Percentiles rank a stretch among this genome's conserved stretches.
phyloP scores from a whole-genome alignment of 1,284 basidiomycete species.

The Pisolithus thermaeus region DNA sequence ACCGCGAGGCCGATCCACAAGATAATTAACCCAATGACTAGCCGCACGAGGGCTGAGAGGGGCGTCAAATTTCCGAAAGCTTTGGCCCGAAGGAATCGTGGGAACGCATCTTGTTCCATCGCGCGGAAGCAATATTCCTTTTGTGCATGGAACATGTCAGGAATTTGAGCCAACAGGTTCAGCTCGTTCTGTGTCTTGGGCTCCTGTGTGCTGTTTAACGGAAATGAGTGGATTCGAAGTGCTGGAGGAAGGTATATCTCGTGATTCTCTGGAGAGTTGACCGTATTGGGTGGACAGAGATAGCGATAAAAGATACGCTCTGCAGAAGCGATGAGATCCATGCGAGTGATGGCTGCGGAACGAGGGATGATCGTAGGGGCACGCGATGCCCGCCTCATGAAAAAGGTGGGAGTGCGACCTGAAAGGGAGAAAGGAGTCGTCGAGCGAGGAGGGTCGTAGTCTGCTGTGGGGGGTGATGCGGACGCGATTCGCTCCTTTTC shows the following conservation, averaged over 20 bases:
- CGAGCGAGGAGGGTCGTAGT: constrained; percentile 51
- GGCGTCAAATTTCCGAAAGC: constrained; percentile 97
- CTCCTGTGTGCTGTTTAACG: constrained; percentile 62
- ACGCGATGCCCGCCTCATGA: constrained; percentile 66
- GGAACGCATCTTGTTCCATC: constrained; percentile 98
- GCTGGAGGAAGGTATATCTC: constrained; percentile 94
- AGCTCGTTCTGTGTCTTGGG: constrained; percentile 68
- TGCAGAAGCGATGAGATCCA: constrained; percentile 87
- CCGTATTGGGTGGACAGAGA: constrained; percentile 68
- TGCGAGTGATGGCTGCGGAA: constrained; percentile 83
- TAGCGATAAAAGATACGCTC: constrained; percentile 96
- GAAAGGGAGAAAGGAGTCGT: constrained; percentile 75
- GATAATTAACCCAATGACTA: constrained; percentile 78
- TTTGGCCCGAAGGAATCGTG: constrained; percentile 91
- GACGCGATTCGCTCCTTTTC: constrained; percentile 47
- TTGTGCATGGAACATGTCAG: constrained; percentile 95
- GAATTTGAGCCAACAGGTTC: constrained; percentile 81
- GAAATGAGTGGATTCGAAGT: constrained; percentile 76
- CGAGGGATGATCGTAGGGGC: constrained; percentile 88
- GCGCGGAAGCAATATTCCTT: constrained; percentile 97
- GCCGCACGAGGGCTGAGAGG: constrained; percentile 77
- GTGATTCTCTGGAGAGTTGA: constrained; percentile 66
- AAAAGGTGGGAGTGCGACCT: constrained; percentile 65
- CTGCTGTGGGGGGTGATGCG: constrained; percentile 42
- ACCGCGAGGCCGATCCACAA: constrained; percentile 91